phyloP scores from a whole-genome alignment of 2,329 filamentous ascomycete species.

The Sphaerostilbella broomeana region DNA sequence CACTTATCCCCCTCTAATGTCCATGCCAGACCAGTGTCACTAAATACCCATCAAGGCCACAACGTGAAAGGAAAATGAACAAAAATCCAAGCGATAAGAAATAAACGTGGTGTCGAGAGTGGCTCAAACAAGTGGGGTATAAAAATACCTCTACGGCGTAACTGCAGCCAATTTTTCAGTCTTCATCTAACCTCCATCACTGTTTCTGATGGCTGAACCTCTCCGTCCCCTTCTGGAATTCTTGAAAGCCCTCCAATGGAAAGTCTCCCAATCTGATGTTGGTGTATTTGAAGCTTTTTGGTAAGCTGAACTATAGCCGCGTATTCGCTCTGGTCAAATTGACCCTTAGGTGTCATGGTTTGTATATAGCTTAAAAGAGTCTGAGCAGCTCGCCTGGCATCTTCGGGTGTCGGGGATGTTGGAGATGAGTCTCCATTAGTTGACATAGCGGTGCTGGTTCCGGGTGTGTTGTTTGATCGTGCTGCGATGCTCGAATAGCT shows the following conservation, averaged over 20 bases:
- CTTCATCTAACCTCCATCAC: conserved; percentile 26
- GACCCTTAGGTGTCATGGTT: conserved; percentile 55
- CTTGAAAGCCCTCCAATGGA: conserved; percentile 45
- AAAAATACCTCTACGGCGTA: neutral
- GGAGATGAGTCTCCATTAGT: conserved; percentile 47
- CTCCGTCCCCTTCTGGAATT: conserved; percentile 52
- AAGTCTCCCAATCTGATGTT: conserved; percentile 31
- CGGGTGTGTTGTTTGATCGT: conserved; percentile 19
- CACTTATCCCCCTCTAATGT: too few relatives aligned
- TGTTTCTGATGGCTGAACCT: conserved; percentile 32
- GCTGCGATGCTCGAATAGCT: conserved; percentile 30
- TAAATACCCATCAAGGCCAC: too few relatives aligned
- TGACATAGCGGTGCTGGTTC: conserved; percentile 17
- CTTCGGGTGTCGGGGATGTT: conserved; percentile 71
- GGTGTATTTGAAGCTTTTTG: conserved; percentile 72
- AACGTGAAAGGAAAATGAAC: too few relatives aligned
- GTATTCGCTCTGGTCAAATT: conserved; percentile 73
- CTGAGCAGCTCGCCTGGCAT: conserved; percentile 74
- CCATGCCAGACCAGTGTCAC: too few relatives aligned
- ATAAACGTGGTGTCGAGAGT: too few relatives aligned
- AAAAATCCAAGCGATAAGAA: too few relatives aligned
- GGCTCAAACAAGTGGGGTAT: conserved; percentile 9
- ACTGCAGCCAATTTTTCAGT: neutral
- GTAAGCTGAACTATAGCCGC: conserved; percentile 73
- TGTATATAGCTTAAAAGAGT: conserved; percentile 78